These are phyloP conservation scores for Rhododendron vialii DNA, from an alignment of 148 eudicot genomes.

Conservation along the genomic window DNA sequence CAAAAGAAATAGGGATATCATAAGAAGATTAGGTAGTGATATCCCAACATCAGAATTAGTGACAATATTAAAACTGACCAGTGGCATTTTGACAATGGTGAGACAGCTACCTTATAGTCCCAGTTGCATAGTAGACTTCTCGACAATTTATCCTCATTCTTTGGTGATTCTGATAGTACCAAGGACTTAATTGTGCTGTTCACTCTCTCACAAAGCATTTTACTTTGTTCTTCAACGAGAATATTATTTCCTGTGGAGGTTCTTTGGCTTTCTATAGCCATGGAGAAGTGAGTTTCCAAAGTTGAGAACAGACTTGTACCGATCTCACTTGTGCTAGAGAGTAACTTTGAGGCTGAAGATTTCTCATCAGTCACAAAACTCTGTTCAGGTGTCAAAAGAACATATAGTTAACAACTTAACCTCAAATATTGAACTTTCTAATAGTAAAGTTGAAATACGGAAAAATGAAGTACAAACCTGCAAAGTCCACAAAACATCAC, in stretches of 20 bases:
- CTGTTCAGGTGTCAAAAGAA: conserved; percentile 31
- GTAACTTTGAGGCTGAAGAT: conserved; percentile 52
- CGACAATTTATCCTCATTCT: conserved; percentile 17
- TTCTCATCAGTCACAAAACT: conserved; percentile 55
- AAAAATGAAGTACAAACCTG: conserved; percentile 29
- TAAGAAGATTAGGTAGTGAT: conserved; percentile 18
- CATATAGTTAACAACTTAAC: not conserved
- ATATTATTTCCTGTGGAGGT: conserved; percentile 27
- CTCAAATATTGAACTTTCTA: not conserved
- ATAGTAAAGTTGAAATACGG: not conserved
- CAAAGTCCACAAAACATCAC: conserved; percentile 52
- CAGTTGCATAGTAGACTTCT: conserved; percentile 19
- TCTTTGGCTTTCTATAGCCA: conserved; percentile 32
- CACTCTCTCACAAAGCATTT: conserved; percentile 43
- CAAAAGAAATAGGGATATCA: conserved; percentile 7
- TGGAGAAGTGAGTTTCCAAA: conserved; percentile 54
- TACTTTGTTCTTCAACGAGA: conserved; percentile 48
- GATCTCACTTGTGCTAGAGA: conserved; percentile 58
- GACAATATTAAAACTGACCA: conserved; percentile 40
- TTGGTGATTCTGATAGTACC: conserved; percentile 32
- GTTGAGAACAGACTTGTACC: conserved; percentile 64
- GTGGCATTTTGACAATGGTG: conserved; percentile 34
- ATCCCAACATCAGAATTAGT: conserved; percentile 37
- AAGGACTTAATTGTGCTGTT: conserved; percentile 37
- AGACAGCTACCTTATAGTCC: conserved; percentile 71